Evolutionary conservation across 495 filamentous ascomycete species (phyloP), one percentile per base, ranked within the genome.

Genomic region (Neurospora discreta): DNA sequence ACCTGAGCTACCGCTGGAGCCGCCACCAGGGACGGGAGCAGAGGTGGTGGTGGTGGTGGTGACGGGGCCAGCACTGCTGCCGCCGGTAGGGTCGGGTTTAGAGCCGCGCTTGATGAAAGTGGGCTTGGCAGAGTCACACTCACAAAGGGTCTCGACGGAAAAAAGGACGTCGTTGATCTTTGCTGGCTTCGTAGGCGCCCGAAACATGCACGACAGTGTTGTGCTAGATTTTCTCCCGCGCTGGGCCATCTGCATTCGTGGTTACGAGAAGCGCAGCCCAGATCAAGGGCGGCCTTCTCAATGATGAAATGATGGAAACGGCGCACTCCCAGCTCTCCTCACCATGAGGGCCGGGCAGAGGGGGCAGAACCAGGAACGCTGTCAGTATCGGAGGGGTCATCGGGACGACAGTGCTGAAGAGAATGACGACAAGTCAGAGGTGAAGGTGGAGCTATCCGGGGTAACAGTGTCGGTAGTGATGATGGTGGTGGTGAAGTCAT

Each of bases 271-370:
- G 3, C 30, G 16, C 72, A 73, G 58, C 72, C 72, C 1, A 71
- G 20, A 3, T 18, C 26, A 13, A 44, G 30, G 13, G 52, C 69
- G 13, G 69, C 52, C 1, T 58, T 43, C 33, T 71, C 72, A 15
- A 73, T 73, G 6, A 69, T 68, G 13, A 39, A 15, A 73, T 73
- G 6, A 69, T 68, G 13, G 46, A 20, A 16, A 70, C 42, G 33
- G 72, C 72, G 36, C 72, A 73, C 43, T 46, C 3, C 43, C 43
- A 20, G 43, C 43, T 46, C 43, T 46, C 43, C 43, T 46, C 43
- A 11, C 43, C n/a, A 20, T n/a, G 20, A 10, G 44, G n/a, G 44
- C 46, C 46, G 20, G 46, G n/a, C n/a, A n/a, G n/a, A 52, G 20
- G 46, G 46, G n/a, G 3, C 44, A 52, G 44, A 4, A 13, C 44